Evolutionary conservation across 345 rosid genomes (phyloP).

Genomic region (Garcia nutans): DNA sequence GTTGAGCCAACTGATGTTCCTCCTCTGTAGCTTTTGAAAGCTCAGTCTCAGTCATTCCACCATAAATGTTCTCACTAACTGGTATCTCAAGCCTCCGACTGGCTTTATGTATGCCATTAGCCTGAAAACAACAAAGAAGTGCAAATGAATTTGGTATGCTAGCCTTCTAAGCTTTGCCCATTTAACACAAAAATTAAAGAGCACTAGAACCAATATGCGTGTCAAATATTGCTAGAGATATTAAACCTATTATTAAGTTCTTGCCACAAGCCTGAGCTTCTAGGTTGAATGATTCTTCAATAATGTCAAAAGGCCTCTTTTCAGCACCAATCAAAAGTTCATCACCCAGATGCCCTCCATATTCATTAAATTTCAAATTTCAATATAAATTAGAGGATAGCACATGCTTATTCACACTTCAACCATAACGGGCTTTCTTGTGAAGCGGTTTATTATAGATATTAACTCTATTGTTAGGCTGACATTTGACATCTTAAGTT

Average conservation of each 20-base stretch:
- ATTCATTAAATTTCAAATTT: neutral
- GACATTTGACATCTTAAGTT: neutral
- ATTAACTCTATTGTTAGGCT: neutral
- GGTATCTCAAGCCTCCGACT: conserved; percentile 54
- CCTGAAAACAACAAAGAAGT: conserved; percentile 35
- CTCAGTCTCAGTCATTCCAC: conserved; percentile 59
- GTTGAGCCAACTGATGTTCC: conserved; percentile 56
- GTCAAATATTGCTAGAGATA: neutral
- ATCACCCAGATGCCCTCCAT: neutral
- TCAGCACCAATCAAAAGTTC: neutral
- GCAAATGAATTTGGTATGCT: neutral
- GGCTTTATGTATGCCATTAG: conserved; percentile 35
- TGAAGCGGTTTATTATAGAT: neutral
- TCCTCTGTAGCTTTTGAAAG: conserved; percentile 51
- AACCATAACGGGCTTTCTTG: neutral
- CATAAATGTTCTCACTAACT: conserved; percentile 43
- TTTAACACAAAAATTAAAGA: neutral
- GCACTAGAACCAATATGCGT: neutral
- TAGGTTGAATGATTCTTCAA: neutral
- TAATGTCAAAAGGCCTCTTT: neutral
- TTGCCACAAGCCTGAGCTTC: neutral
- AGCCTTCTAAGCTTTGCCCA: neutral
- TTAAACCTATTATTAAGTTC: neutral
- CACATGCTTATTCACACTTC: neutral
- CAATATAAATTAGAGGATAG: neutral